A percentile compares a stretch with the other conserved stretches of the same genome.
These are phyloP conservation scores for Allomyces macrogynus DNA, from an alignment of 192 early-diverging fungal species.

Conservation along the genomic window DNA sequence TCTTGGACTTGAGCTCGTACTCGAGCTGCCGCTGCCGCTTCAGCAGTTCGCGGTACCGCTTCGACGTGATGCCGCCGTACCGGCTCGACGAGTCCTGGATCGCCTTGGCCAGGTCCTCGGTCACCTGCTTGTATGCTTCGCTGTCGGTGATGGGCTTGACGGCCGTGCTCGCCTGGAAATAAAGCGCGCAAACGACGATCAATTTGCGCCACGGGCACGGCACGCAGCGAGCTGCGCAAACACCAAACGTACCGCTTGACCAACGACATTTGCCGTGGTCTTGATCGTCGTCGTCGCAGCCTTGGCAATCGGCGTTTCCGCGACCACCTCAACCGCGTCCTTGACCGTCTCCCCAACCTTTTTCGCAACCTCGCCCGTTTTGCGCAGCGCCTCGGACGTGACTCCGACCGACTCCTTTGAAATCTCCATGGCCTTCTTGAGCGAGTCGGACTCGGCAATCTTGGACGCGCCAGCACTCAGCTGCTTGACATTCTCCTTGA, in stretches of 20 bases:
- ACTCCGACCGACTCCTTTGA: slow-evolving; percentile 28
- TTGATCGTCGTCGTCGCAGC: slow-evolving; percentile 1
- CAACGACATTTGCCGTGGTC: neutral
- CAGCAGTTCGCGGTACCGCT: slow-evolving; percentile 10
- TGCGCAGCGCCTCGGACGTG: slow-evolving; percentile 14
- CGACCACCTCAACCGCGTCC: slow-evolving; percentile 37
- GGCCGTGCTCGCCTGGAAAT: neutral
- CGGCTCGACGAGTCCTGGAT: slow-evolving; percentile 44
- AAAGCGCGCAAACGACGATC: neutral
- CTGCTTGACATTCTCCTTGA: slow-evolving; percentile 78
- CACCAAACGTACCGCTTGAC: slow-evolving; percentile 8
- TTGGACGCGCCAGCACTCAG: slow-evolving; percentile 62
- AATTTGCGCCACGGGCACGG: too few species aligned
- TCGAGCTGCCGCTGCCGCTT: slow-evolving; percentile 6
- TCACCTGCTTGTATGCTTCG: slow-evolving; percentile 36
- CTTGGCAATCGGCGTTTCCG: neutral
- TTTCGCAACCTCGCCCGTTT: slow-evolving; percentile 48
- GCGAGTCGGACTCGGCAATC: slow-evolving; percentile 63
- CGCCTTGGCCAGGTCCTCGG: slow-evolving; percentile 42
- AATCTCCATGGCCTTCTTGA: slow-evolving; percentile 66
- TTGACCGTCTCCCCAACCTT: slow-evolving; percentile 41
- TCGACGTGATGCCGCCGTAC: slow-evolving; percentile 56
- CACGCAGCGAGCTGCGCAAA: slow-evolving; percentile 5
- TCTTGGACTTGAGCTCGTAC: slow-evolving; percentile 12
- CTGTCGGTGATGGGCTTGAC: slow-evolving; percentile 36